Percentiles rank a stretch among this genome's conserved stretches.
Evolutionary conservation across 179 eudicot genomes (phyloP).

Genomic region (Gypsophila paniculata): DNA sequence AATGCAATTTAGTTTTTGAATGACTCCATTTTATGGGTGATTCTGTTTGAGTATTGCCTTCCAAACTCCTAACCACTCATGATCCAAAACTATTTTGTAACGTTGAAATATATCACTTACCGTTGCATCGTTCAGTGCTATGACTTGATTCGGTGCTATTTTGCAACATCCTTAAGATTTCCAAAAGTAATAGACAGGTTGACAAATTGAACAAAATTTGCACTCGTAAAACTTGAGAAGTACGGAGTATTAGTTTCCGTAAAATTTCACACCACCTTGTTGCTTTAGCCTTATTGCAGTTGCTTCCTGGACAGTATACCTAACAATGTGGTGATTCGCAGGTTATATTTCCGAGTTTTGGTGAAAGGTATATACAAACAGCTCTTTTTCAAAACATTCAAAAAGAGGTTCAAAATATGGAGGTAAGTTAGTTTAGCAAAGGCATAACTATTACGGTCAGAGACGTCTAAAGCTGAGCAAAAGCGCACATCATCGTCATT

Average conservation of each 20-base stretch:
- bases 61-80: too few species aligned
- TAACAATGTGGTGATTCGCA: constrained; percentile 21
- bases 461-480: constrained; percentile 5
- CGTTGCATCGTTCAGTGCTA: too few species aligned
- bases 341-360: constrained; percentile 77
- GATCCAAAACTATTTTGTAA: too few species aligned
- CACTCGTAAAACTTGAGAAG: too few species aligned
- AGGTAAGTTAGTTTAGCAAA: constrained; percentile 10
- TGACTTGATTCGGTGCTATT: too few species aligned
- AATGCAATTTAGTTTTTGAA: too few species aligned
- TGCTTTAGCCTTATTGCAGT: neutral
- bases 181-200: too few species aligned
- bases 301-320: constrained; percentile 1
- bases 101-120: too few species aligned
- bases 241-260: neutral
- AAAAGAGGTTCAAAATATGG: constrained; percentile 45
- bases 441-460: neutral
- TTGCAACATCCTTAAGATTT: too few species aligned
- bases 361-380: constrained; percentile 57
- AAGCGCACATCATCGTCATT: constrained; percentile 10
- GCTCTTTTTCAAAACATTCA: constrained; percentile 44
- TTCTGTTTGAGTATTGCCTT: too few species aligned
- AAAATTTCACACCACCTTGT: neutral
- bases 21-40: too few species aligned
- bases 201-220: too few species aligned